Conservation (phyloP, 306 rosid species). For the Rosa lucieae region DNA sequence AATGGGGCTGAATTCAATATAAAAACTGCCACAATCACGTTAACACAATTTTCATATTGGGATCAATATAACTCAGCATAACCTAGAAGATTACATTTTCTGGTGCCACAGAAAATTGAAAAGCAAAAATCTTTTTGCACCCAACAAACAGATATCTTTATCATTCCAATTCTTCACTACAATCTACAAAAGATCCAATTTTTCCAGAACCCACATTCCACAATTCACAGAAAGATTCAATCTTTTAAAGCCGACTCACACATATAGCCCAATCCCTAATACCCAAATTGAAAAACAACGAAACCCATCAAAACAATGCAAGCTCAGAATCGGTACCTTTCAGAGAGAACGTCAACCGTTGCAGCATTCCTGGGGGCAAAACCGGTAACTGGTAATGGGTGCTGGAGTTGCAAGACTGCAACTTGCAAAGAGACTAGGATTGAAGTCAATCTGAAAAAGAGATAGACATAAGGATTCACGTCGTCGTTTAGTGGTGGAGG, state of each 20-base stretch:
- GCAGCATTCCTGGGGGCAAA: background rate
- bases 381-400: background rate
- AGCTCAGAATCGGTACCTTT: conserved; percentile 1
- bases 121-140: background rate
- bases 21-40: background rate
- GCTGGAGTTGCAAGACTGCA: background rate
- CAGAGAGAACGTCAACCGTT: background rate
- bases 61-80: background rate
- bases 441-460: background rate
- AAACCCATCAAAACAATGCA: background rate
- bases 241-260: background rate
- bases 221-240: background rate
- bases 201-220: conserved; percentile 18
- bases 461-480: background rate
- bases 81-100: background rate
- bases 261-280: background rate
- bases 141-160: background rate
- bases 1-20: background rate
- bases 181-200: background rate
- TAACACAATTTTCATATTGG: background rate
- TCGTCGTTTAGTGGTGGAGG: conserved; percentile 16
- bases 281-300: background rate
- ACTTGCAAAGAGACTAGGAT: background rate
- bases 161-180: background rate
- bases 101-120: background rate